Evolutionary conservation across 768 basidiomycete genomes (phyloP), one percentile per base, ranked within the genome.

Genomic region (Kwoniella newhampshirensis): DNA sequence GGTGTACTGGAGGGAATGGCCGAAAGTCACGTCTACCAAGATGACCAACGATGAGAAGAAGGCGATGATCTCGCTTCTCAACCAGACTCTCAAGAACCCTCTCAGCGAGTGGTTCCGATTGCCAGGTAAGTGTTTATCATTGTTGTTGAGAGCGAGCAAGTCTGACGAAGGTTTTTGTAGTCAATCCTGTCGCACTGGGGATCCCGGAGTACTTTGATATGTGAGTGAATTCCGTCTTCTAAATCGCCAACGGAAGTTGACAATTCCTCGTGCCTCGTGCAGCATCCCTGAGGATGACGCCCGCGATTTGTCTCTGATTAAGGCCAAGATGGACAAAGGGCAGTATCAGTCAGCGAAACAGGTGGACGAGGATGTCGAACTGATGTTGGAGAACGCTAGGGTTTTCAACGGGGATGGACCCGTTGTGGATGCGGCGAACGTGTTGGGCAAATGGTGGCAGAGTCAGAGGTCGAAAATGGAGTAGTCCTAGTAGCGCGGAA

Each of bases 171-270:
- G 25, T 36, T 4, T 46, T 85, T 53, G 86, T 89, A 39, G 91
- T 97, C n/a, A 91, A 97, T 76, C 91, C 93, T 2, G 82, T 89
- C 18, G 77, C 81, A 2, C 79, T 93, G 30, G 84, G 83, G 4
- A 89, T 97, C 48, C 94, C 93, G 6, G 84, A 86, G 8, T 98
- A 98, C 72, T 87, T 86, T 74, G 85, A 92, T 30, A 78, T 93
- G 74, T 75, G 37, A 54, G 64, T 59, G 4, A 15, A 49, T n/a
- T n/a, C n/a, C n/a, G 21, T 40, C 13, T 27, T 36, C 7, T 32
- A 32, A n/a, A n/a, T n/a, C n/a, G n/a, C n/a, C n/a, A n/a, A n/a
- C n/a, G n/a, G n/a, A 15, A 20, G 18, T 7, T 25, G 2, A 12
- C 21, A 21, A 28, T 44, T 25, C n/a, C 13, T 36, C 23, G 13